These are phyloP conservation scores for Tephrocybe sp. DNA, from an alignment of 768 basidiomycete species.

Conservation along the genomic window DNA sequence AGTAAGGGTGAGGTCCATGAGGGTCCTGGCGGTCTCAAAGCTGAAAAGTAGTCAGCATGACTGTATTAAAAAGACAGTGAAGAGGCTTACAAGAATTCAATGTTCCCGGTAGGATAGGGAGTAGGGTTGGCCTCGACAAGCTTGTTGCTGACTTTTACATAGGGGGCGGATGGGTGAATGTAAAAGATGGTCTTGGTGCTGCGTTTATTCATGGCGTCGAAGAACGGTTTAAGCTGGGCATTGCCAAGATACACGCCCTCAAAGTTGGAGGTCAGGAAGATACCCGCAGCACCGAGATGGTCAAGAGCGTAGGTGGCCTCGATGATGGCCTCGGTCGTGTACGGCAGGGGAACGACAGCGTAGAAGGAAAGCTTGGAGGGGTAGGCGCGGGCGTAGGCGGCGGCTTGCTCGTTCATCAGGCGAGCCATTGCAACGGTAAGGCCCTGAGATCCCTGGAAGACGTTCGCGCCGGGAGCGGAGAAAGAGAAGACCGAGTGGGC, in stretches of 20 bases:
- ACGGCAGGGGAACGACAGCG: slow-evolving; percentile 35
- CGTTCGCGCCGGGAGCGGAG: slow-evolving; percentile 33
- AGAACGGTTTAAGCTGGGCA: slow-evolving; percentile 27
- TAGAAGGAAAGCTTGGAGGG: slow-evolving; percentile 32
- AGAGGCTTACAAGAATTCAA: slow-evolving; percentile 33
- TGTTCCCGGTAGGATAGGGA: slow-evolving; percentile 29
- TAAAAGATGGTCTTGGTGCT: slow-evolving; percentile 28
- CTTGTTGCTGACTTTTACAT: slow-evolving; percentile 23
- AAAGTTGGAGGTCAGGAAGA: slow-evolving; percentile 31
- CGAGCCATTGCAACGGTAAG: slow-evolving; percentile 34
- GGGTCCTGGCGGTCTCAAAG: slow-evolving; percentile 31
- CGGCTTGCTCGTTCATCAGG: slow-evolving; percentile 35
- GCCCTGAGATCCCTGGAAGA: slow-evolving; percentile 25
- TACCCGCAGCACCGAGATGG: slow-evolving; percentile 32
- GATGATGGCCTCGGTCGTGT: slow-evolving; percentile 29
- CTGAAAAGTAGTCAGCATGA: slow-evolving; percentile 8
- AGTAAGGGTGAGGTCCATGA: slow-evolving; percentile 30
- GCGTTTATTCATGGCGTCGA: slow-evolving; percentile 29
- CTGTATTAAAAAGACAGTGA: neutral
- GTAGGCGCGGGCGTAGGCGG: slow-evolving; percentile 29
- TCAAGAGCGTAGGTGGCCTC: slow-evolving; percentile 33
- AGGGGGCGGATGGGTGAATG: slow-evolving; percentile 32
- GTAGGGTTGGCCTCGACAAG: slow-evolving; percentile 35
- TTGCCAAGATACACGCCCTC: slow-evolving; percentile 36
- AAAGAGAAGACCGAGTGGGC: slow-evolving; percentile 29